Evolutionary conservation across 805 yeast genomes (phyloP).

Genomic region (Henningerozyma blattae): DNA sequence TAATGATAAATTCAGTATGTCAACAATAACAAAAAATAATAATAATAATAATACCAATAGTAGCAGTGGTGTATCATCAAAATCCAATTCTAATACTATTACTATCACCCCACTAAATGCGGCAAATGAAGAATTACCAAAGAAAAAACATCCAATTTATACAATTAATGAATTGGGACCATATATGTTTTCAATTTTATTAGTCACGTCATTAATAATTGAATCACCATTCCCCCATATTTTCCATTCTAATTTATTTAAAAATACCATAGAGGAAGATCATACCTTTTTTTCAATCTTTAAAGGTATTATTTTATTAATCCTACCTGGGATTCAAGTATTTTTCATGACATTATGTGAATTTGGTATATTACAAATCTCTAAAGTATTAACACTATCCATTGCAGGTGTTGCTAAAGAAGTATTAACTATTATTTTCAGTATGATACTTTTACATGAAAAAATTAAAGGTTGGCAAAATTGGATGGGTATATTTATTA

Average conservation of each 20-base stretch:
- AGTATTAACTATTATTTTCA: slow-evolving; percentile 62
- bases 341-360: slow-evolving; percentile 85
- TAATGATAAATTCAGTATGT: no score
- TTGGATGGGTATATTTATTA: slow-evolving; percentile 58
- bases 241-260: slow-evolving; percentile 14
- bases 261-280: slow-evolving; percentile 4
- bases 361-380: slow-evolving; percentile 66
- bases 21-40: background rate
- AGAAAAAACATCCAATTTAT: slow-evolving; percentile 46
- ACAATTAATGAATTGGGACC: slow-evolving; percentile 83
- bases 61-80: background rate
- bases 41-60: background rate
- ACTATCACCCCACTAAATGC: background rate
- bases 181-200: slow-evolving; percentile 54
- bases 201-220: slow-evolving; percentile 48
- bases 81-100: background rate
- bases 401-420: slow-evolving; percentile 93
- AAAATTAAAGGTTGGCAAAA: slow-evolving; percentile 48
- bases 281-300: slow-evolving; percentile 25
- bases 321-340: slow-evolving; percentile 78
- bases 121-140: slow-evolving; percentile 2
- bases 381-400: slow-evolving; percentile 76
- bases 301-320: slow-evolving; percentile 43
- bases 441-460: slow-evolving; percentile 65
- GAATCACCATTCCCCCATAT: slow-evolving; percentile 44